Percentiles rank a stretch among this genome's conserved stretches.
These are phyloP conservation scores for Penicillium roqueforti DNA, from an alignment of 495 filamentous ascomycete species.

Conservation along the genomic window DNA sequence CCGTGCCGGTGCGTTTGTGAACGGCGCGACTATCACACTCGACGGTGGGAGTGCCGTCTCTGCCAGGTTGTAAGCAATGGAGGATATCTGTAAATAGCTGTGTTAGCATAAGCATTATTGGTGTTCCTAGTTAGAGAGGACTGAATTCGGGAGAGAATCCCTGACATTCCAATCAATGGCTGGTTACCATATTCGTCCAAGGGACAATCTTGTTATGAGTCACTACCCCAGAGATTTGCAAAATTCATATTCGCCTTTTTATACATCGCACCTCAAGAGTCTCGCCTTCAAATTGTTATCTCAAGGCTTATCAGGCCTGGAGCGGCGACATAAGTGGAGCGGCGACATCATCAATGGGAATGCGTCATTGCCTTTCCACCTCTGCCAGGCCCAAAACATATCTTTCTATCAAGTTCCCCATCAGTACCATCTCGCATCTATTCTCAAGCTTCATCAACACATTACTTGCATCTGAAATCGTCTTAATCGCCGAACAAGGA, in stretches of 20 bases:
- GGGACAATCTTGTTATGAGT: not conserved
- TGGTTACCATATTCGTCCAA: not conserved
- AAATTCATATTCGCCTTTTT: not conserved
- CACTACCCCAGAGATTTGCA: not conserved
- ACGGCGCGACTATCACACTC: conserved; percentile 69
- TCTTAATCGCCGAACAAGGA: not conserved
- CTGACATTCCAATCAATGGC: conserved; percentile 16
- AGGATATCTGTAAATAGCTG: not conserved
- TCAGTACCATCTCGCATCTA: not conserved
- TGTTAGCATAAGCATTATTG: not conserved
- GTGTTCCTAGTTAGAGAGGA: not conserved
- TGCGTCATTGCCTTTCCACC: conserved; percentile 17
- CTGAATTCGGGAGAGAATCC: not conserved
- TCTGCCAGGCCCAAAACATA: conserved; percentile 16
- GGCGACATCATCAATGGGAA: conserved; percentile 31
- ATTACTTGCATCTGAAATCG: not conserved
- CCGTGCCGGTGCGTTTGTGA: conserved; percentile 67
- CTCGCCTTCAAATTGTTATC: conserved; percentile 5
- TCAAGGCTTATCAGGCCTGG: conserved; percentile 17
- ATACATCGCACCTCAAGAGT: not conserved
- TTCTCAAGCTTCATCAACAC: not conserved
- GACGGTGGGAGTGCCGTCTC: conserved; percentile 61
- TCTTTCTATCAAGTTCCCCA: conserved; percentile 2
- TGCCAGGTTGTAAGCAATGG: conserved; percentile 47
- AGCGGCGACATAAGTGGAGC: conserved; percentile 28